Evolutionary conservation across 2,329 filamentous ascomycete species (phyloP).

Genomic region (Eurotiales sp.): DNA sequence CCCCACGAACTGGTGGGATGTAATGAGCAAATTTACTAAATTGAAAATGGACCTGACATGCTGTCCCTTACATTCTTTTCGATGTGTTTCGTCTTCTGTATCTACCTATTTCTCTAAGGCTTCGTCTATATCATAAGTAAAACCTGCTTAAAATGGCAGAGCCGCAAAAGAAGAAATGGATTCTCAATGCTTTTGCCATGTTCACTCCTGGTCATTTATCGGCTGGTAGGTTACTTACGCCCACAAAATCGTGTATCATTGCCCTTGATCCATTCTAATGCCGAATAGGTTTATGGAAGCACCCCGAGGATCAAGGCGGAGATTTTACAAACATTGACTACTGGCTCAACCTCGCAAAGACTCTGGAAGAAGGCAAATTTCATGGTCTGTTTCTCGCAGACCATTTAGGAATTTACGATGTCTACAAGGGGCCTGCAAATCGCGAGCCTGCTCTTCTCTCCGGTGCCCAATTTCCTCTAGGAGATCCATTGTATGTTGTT

Average conservation of each 20-base stretch:
- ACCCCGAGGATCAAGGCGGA: constrained; percentile 29
- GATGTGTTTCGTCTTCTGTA: neutral
- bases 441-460: constrained; percentile 36
- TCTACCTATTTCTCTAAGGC: neutral
- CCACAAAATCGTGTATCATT: too few relatives aligned
- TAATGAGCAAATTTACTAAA: neutral
- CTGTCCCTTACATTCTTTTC: neutral
- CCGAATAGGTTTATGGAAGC: constrained; percentile 9
- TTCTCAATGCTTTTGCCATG: constrained; percentile 48
- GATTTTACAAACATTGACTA: constrained; percentile 42
- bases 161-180: constrained; percentile 3
- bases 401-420: constrained; percentile 46
- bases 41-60: too few relatives aligned
- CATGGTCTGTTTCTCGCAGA: constrained; percentile 52
- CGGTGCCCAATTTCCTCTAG: constrained; percentile 43
- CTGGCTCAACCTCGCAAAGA: constrained; percentile 48
- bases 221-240: constrained; percentile 20
- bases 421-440: constrained; percentile 42
- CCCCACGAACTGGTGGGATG: neutral
- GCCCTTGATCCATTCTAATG: neutral
- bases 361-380: constrained; percentile 48
- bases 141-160: constrained; percentile 10
- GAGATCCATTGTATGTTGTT: constrained; percentile 36
- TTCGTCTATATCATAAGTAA: too few relatives aligned
- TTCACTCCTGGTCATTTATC: constrained; percentile 45